phyloP scores from a whole-genome alignment of 352 stramenopile species.

The Pythium monospermum region DNA sequence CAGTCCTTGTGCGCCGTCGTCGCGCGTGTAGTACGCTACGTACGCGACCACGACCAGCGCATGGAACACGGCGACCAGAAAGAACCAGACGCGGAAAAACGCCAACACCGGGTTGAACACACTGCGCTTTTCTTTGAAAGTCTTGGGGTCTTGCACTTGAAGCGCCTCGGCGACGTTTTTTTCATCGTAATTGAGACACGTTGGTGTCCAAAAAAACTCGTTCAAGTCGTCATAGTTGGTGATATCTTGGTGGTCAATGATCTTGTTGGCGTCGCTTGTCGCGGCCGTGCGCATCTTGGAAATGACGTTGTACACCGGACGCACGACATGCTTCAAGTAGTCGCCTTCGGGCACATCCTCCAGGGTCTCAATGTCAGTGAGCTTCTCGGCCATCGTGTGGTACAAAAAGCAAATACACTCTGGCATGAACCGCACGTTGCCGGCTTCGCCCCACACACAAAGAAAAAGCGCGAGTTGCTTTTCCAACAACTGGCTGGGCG shows the following conservation, averaged over 20 bases:
- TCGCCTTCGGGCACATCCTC: constrained; percentile 43
- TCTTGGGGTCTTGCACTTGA: constrained; percentile 66
- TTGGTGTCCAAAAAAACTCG: constrained; percentile 80
- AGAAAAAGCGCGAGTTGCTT: constrained; percentile 77
- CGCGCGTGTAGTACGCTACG: constrained; percentile 60
- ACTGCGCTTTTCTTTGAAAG: constrained; percentile 84
- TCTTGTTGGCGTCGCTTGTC: constrained; percentile 30
- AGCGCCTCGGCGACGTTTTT: constrained; percentile 61
- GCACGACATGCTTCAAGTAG: constrained; percentile 65
- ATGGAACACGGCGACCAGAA: constrained; percentile 73
- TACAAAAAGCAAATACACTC: constrained; percentile 89
- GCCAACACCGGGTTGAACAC: constrained; percentile 81
- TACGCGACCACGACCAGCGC: constrained; percentile 60
- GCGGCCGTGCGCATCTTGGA: constrained; percentile 62
- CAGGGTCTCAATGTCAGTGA: constrained; percentile 54
- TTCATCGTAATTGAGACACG: constrained; percentile 69
- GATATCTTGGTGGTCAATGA: constrained; percentile 74
- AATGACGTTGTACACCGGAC: constrained; percentile 73
- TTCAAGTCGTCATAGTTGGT: constrained; percentile 89
- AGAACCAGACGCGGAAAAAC: constrained; percentile 84
- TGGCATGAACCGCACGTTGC: constrained; percentile 85
- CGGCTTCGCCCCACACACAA: constrained; percentile 78
- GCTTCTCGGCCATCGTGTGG: constrained; percentile 66
- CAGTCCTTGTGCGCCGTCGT: constrained; percentile 37
- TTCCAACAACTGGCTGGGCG: constrained; percentile 42